phyloP scores from a whole-genome alignment of 179 eudicot species.

The Spergularia azorica region DNA sequence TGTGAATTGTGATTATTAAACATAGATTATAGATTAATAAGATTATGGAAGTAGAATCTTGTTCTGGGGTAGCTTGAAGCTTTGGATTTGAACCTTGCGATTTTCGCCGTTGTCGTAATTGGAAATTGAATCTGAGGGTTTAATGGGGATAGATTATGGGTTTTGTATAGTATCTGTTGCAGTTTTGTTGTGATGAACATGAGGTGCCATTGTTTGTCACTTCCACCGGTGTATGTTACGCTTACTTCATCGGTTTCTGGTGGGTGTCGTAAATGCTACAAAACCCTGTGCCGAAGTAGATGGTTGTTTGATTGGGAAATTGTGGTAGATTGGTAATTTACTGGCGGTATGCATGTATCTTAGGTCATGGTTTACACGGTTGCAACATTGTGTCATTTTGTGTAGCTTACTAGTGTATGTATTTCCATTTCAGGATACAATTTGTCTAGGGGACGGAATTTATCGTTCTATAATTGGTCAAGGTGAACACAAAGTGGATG shows the following conservation, averaged over 20 bases:
- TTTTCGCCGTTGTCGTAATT: not conserved
- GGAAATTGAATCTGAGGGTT: not conserved
- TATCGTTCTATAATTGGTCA: not conserved
- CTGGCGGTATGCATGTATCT: not conserved
- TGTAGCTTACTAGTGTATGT: not conserved
- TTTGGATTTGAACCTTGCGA: not conserved
- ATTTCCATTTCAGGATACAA: conserved; percentile 16
- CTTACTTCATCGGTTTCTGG: not conserved
- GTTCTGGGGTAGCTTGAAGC: conserved; percentile 9
- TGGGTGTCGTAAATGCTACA: too few species aligned
- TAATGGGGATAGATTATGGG: not conserved
- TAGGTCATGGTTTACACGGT: not conserved
- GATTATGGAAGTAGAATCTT: conserved; percentile 5
- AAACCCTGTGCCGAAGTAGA: too few species aligned
- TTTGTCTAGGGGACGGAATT: not conserved
- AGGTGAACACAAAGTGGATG: conserved; percentile 22
- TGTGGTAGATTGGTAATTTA: conserved; percentile 3
- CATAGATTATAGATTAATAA: not conserved
- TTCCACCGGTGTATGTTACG: not conserved
- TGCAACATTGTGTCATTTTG: not conserved
- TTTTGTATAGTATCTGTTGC: not conserved
- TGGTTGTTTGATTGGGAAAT: not conserved
- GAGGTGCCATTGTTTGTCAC: too few species aligned
- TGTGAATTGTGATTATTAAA: not conserved
- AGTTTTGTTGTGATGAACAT: too few species aligned